Conservation (phyloP, 2,329 filamentous ascomycete genomes). For the Ophiocordyceps australis region DNA sequence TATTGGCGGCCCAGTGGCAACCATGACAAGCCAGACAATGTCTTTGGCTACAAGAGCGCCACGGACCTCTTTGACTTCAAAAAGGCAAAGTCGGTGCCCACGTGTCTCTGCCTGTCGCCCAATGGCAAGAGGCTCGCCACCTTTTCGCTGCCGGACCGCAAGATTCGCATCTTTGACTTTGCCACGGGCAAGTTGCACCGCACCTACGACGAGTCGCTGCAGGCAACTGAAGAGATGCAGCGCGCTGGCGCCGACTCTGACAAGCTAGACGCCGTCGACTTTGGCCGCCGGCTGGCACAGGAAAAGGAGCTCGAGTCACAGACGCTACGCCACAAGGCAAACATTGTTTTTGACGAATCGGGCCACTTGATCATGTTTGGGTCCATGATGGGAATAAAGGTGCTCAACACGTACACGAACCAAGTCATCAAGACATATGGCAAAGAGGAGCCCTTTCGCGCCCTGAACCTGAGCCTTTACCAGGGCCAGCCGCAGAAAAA, state of each 20-base stretch:
- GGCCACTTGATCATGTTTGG: slow-evolving; percentile 91
- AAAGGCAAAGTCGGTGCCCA: slow-evolving; percentile 74
- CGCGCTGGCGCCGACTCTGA: slow-evolving; percentile 72
- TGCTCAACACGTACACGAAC: slow-evolving; percentile 91
- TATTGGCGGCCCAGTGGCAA: slow-evolving; percentile 75
- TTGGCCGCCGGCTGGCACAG: slow-evolving; percentile 69
- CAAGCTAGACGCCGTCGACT: slow-evolving; percentile 78
- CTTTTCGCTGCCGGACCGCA: slow-evolving; percentile 83
- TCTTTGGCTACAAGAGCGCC: slow-evolving; percentile 84
- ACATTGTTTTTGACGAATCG: slow-evolving; percentile 90
- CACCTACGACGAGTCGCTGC: slow-evolving; percentile 87
- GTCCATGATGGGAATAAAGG: slow-evolving; percentile 81
- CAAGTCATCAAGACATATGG: slow-evolving; percentile 80
- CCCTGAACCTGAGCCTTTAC: slow-evolving; percentile 71
- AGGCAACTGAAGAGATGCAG: slow-evolving; percentile 85
- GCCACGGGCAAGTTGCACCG: slow-evolving; percentile 71
- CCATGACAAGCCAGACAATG: slow-evolving; percentile 81
- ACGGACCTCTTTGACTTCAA: slow-evolving; percentile 96
- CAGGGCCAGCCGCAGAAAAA: slow-evolving; percentile 94
- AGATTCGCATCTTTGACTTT: slow-evolving; percentile 89
- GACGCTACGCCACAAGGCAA: slow-evolving; percentile 49
- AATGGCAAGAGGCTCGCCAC: slow-evolving; percentile 73
- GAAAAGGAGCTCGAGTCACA: slow-evolving; percentile 72
- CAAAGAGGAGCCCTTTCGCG: slow-evolving; percentile 72
- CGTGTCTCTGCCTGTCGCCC: slow-evolving; percentile 70